Base-by-base conservation (phyloP, 495 filamentous ascomycete species). In the Hypoxylon cercidicola region DNA sequence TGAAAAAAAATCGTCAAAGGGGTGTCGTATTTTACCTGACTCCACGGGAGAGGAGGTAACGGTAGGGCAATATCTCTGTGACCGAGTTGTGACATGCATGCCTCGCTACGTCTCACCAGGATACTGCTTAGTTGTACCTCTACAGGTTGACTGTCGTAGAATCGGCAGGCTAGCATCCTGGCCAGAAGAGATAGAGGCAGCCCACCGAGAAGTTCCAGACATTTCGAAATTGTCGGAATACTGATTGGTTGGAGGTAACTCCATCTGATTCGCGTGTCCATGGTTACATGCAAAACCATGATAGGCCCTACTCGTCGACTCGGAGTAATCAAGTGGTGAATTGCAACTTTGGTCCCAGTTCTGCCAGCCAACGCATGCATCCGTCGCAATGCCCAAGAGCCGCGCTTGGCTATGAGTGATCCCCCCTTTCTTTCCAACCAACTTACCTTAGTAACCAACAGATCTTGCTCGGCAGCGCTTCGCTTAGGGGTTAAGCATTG, bases 31-130 rank as follows among this genome's bases (percentile, higher is more conserved):
- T 53, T 58, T 57, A 64, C 46, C 25, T 52, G 50, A 25, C 21
- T 21, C 32, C 37, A 23, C 20, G n/a, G 37, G 47, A 40, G 47
- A 48, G 23, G 46, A 64, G 40, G 37, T 52, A 53, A 52, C 61
- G 18, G 47, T 40, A 23, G 53, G 52, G 7, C 20, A 52, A 47
- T 12, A 19, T 46, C 20, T 47, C 21, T 32, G 45, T 57, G 35
- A 44, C 40, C 40, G 12, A 23, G 47, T 34, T 47, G 47, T 58
- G 61, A 58, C 54, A 64, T 64, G 47, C 46, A 47, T 58, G 39
- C 11, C 13, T 52, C 61, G 46, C 35, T 64, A 58, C 45, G 35
- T 23, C 6, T 43, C 21, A 13, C 34, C 32, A 37, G 8, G 34
- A 48, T 49, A 19, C 55, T 49, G 6, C n/a, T 13, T 40, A 3